phyloP scores from a whole-genome alignment of 2,329 filamentous ascomycete species.

The Hymenoscyphus albidus region DNA sequence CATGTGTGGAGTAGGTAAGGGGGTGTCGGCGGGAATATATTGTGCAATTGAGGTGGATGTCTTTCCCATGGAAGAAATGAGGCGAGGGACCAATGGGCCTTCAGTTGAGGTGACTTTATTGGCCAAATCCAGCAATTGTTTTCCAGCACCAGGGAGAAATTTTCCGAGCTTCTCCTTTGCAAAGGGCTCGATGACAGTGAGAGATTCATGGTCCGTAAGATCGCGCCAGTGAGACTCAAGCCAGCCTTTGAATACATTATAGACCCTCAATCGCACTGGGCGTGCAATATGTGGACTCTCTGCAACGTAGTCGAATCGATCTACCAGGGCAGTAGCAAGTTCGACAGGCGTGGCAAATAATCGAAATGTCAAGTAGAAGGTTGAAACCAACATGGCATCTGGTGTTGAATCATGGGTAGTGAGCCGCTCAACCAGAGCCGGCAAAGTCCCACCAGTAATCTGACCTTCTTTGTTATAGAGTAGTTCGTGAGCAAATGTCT shows the following conservation, averaged over 20 bases:
- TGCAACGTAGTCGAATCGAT: slow-evolving; percentile 87
- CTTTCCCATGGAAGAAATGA: slow-evolving; percentile 85
- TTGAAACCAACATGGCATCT: slow-evolving; percentile 85
- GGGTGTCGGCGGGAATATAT: slow-evolving; percentile 66
- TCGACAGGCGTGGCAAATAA: slow-evolving; percentile 80
- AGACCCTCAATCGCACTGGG: slow-evolving; percentile 84
- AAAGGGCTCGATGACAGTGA: slow-evolving; percentile 75
- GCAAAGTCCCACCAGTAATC: slow-evolving; percentile 86
- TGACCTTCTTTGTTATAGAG: slow-evolving; percentile 93
- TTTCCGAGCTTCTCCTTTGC: slow-evolving; percentile 67
- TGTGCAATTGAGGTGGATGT: slow-evolving; percentile 71
- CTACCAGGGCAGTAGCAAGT: slow-evolving; percentile 77
- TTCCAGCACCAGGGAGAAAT: slow-evolving; percentile 71
- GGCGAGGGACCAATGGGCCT: slow-evolving; percentile 73
- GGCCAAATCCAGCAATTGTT: slow-evolving; percentile 74
- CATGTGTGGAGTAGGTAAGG: slow-evolving; percentile 65
- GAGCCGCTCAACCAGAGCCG: slow-evolving; percentile 87
- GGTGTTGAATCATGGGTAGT: slow-evolving; percentile 92
- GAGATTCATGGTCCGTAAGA: slow-evolving; percentile 70
- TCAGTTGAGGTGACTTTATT: slow-evolving; percentile 72
- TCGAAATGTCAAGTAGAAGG: slow-evolving; percentile 94
- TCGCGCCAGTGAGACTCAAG: slow-evolving; percentile 92
- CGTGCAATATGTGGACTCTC: slow-evolving; percentile 70
- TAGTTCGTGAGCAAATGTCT: slow-evolving; percentile 86
- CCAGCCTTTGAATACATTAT: slow-evolving; percentile 97